Conservation (phyloP, 495 filamentous ascomycete genomes). For the Aspergillus haitiensis region DNA sequence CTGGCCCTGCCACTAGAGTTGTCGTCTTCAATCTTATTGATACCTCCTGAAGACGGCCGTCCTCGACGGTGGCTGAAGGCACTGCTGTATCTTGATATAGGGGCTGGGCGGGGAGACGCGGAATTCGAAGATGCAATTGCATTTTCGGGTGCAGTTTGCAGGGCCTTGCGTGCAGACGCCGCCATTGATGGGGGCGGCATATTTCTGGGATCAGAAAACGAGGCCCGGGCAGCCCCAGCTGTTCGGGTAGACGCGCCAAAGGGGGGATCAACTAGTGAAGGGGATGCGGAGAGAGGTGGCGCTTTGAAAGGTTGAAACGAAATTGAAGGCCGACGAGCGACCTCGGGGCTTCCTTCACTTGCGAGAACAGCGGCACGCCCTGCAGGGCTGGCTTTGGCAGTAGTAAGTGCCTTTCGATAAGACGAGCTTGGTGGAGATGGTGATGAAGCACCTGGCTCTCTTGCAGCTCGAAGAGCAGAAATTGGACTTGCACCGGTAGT, state of each 20-base stretch:
- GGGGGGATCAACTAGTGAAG: conserved; percentile 56
- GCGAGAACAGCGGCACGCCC: conserved; percentile 62
- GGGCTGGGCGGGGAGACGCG: conserved; percentile 72
- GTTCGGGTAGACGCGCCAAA: conserved; percentile 62
- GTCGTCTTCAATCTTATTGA: conserved; percentile 77
- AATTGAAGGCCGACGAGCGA: conserved; percentile 74
- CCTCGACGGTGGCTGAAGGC: conserved; percentile 85
- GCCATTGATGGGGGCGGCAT: conserved; percentile 56
- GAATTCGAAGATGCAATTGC: conserved; percentile 60
- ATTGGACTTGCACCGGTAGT: conserved; percentile 79
- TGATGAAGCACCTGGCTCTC: conserved; percentile 51
- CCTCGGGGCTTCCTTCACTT: conserved; percentile 52
- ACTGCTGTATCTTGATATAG: conserved; percentile 70
- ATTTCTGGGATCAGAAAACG: conserved; percentile 62
- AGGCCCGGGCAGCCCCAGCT: conserved; percentile 50
- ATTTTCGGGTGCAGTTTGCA: conserved; percentile 56
- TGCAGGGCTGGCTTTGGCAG: conserved; percentile 56
- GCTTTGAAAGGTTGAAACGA: conserved; percentile 97
- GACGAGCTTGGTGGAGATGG: conserved; percentile 57
- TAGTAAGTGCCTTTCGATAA: conserved; percentile 58
- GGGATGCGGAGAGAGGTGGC: conserved; percentile 88
- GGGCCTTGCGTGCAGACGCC: conserved; percentile 39
- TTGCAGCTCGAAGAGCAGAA: conserved; percentile 73
- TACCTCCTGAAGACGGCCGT: conserved; percentile 70
- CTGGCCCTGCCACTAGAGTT: conserved; percentile 88